These are phyloP conservation scores for Raddia distichophylla DNA, from an alignment of 176 grass and related monocot genomes.

Conservation along the genomic window DNA sequence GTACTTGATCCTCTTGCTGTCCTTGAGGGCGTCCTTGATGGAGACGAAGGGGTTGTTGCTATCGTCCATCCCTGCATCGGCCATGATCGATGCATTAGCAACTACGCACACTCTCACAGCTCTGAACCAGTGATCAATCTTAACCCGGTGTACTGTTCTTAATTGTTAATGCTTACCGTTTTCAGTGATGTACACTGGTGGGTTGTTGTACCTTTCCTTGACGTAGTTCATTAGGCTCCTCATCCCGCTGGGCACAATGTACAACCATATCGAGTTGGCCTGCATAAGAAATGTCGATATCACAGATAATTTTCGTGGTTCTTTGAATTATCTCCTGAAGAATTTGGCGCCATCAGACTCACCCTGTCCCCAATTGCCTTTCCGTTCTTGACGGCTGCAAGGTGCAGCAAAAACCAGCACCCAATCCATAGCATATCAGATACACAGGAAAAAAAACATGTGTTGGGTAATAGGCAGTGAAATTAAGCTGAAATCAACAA, in stretches of 20 bases:
- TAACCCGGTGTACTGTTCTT: too few relatives aligned
- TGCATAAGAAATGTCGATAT: slow-evolving; percentile 9
- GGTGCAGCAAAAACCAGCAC: slow-evolving; percentile 9
- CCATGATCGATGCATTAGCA: not conserved
- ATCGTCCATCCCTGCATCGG: slow-evolving; percentile 77
- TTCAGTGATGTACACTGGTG: slow-evolving; percentile 85
- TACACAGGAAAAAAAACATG: not conserved
- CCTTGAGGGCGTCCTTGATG: slow-evolving; percentile 74
- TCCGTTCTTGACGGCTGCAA: slow-evolving; percentile 67
- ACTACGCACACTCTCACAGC: not conserved
- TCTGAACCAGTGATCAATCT: not conserved
- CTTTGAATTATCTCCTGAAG: not conserved
- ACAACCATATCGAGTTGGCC: slow-evolving; percentile 86
- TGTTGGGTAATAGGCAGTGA: not conserved
- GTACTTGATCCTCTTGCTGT: slow-evolving; percentile 84
- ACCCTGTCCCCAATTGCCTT: slow-evolving; percentile 75
- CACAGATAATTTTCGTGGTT: not conserved
- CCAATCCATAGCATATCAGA: not conserved
- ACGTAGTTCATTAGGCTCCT: slow-evolving; percentile 95
- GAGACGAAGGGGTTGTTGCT: slow-evolving; percentile 70
- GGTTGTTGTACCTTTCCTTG: slow-evolving; percentile 77
- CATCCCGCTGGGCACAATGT: slow-evolving; percentile 85
- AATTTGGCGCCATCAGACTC: not conserved
- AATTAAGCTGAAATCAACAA: not conserved
- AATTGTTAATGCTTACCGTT: slow-evolving; percentile 45